A percentile compares a stretch with the other conserved stretches of the same genome.
Conservation (phyloP, 495 filamentous ascomycete genomes). For the Aspergillus olivimuriae region DNA sequence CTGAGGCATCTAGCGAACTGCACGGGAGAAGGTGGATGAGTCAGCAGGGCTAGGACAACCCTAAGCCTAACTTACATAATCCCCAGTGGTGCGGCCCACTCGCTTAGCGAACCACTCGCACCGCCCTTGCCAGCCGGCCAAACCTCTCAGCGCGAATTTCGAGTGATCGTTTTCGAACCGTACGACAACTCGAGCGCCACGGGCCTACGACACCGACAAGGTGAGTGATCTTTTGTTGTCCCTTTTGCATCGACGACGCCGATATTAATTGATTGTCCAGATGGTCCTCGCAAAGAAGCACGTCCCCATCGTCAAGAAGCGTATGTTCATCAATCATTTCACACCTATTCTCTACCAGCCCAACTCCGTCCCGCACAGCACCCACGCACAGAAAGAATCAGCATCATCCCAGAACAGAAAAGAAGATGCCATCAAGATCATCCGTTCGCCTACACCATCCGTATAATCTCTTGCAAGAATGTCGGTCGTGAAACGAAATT, state of each 20-base stretch:
- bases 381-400: too few species aligned
- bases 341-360: too few species aligned
- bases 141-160: slow-evolving; percentile 29
- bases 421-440: too few species aligned
- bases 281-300: slow-evolving; percentile 99
- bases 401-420: too few species aligned
- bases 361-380: too few species aligned
- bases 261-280: slow-evolving; percentile 37
- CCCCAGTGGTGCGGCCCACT: slow-evolving; percentile 7
- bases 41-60: slow-evolving; percentile 22
- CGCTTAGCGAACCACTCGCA: slow-evolving; percentile 42
- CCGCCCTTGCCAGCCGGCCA: slow-evolving; percentile 22
- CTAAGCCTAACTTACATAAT: too few species aligned
- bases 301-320: slow-evolving; percentile 99
- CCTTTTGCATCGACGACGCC: slow-evolving; percentile 1
- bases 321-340: too few species aligned
- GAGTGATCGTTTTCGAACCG: slow-evolving; percentile 39
- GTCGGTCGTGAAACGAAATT: too few species aligned
- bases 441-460: too few species aligned
- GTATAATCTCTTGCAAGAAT: too few species aligned
- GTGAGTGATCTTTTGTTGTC: slow-evolving; percentile 20
- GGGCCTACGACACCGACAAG: slow-evolving; percentile 42
- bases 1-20: too few species aligned
- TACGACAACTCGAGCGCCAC: slow-evolving; percentile 46
- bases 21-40: neutral